Percentiles rank a stretch among this genome's conserved stretches.
Conservation (phyloP, 495 filamentous ascomycete species). For the Penicillium herquei region DNA sequence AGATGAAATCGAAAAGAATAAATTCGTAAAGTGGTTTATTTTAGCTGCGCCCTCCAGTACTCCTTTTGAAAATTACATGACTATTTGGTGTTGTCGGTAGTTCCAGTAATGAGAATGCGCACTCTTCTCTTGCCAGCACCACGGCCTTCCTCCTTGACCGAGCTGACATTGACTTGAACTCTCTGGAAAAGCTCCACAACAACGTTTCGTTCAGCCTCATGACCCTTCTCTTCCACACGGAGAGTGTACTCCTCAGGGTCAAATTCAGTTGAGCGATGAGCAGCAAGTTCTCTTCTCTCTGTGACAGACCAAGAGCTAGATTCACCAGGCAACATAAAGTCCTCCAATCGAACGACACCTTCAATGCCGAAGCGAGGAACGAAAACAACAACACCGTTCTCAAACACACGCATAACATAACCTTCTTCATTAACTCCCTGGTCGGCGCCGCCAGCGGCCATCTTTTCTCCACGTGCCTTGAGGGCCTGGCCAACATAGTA, state of each 20-base stretch:
- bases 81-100: constrained; percentile 9
- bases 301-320: constrained; percentile 31
- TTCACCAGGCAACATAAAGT: constrained; percentile 73
- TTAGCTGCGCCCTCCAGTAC: too few species aligned
- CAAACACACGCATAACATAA: constrained; percentile 94
- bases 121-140: constrained; percentile 84
- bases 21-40: too few species aligned
- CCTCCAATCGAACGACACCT: constrained; percentile 78
- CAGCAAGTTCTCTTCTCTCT: constrained; percentile 39
- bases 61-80: not conserved
- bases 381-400: constrained; percentile 94
- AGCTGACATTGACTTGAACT: constrained; percentile 81
- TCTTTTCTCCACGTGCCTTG: constrained; percentile 67
- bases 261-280: constrained; percentile 63
- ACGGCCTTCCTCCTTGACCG: constrained; percentile 78
- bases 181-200: constrained; percentile 83
- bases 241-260: constrained; percentile 83
- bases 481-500: constrained; percentile 97
- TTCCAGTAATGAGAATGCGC: constrained; percentile 35
- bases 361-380: constrained; percentile 96
- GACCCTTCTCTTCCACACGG: constrained; percentile 46
- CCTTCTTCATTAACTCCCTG: constrained; percentile 73
- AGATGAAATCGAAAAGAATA: too few species aligned
- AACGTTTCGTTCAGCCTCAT: constrained; percentile 52
- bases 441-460: constrained; percentile 36